phyloP scores from a whole-genome alignment of 805 yeast species.

The Monosporozyma unispora region DNA sequence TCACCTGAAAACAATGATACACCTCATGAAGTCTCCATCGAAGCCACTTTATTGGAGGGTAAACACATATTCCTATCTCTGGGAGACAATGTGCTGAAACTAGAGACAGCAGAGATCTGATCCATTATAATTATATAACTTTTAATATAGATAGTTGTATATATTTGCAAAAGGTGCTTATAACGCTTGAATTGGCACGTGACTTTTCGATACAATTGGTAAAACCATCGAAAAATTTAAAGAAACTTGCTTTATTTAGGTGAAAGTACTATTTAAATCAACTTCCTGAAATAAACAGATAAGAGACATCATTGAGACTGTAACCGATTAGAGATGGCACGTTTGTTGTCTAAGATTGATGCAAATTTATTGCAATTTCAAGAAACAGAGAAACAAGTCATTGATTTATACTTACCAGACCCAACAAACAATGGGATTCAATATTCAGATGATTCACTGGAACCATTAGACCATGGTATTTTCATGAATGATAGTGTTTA shows the following conservation, averaged over 20 bases:
- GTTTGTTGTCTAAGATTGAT: constrained; percentile 21
- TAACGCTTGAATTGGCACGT: background rate
- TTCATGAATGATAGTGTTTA: constrained; percentile 12
- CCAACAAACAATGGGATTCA: background rate
- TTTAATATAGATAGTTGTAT: background rate
- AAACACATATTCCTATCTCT: constrained; percentile 8
- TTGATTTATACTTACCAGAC: constrained; percentile 14
- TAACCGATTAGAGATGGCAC: background rate
- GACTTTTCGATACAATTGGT: background rate
- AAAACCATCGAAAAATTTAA: constrained; percentile 1
- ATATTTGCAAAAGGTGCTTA: background rate
- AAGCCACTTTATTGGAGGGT: constrained; percentile 6
- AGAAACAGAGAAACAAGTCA: background rate
- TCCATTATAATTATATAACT: background rate
- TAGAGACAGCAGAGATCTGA: constrained; percentile 5
- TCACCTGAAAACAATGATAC: background rate
- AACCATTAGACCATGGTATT: background rate
- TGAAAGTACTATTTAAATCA: background rate
- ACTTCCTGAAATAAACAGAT: background rate
- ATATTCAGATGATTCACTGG: background rate
- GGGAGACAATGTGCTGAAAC: constrained; percentile 8
- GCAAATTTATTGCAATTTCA: constrained; percentile 17
- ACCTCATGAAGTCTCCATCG: constrained; percentile 2
- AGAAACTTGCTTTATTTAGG: background rate
- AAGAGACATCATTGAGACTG: background rate